phyloP scores from a whole-genome alignment of 2,329 filamentous ascomycete species.

The Penicillium sp. region DNA sequence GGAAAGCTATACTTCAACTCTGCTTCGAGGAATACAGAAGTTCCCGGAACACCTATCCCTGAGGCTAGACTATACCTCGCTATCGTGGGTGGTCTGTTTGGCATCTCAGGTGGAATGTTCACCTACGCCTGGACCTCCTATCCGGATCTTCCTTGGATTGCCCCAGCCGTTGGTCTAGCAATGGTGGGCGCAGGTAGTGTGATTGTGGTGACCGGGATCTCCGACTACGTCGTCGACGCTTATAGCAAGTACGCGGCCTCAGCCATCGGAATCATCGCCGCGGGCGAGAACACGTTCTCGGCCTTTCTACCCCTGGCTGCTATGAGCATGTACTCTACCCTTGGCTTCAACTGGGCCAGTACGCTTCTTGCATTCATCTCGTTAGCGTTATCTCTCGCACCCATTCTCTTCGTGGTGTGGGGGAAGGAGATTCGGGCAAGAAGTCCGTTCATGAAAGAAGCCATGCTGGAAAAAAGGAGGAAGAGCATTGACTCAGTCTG shows the following conservation, averaged over 20 bases:
- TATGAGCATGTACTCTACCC: constrained; percentile 42
- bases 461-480: constrained; percentile 29
- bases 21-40: constrained; percentile 43
- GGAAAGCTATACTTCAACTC: constrained; percentile 34
- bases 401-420: constrained; percentile 43
- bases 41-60: constrained; percentile 46
- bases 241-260: constrained; percentile 55
- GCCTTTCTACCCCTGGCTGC: constrained; percentile 50
- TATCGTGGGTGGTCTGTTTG: constrained; percentile 38
- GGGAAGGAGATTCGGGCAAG: constrained; percentile 41
- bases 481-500: constrained; percentile 26
- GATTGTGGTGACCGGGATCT: constrained; percentile 51
- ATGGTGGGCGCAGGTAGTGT: constrained; percentile 48
- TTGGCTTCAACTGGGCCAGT: constrained; percentile 48
- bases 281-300: constrained; percentile 50
- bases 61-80: constrained; percentile 50
- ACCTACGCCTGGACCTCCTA: constrained; percentile 43
- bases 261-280: constrained; percentile 50
- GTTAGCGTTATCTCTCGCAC: constrained; percentile 38
- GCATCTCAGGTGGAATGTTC: constrained; percentile 43
- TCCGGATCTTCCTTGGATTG: constrained; percentile 39
- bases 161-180: constrained; percentile 36
- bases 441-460: constrained; percentile 31
- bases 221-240: constrained; percentile 55
- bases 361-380: constrained; percentile 48